These are phyloP conservation scores for Acanthamoeba lenticulata DNA, from an alignment of 208 protist species.

Conservation along the genomic window DNA sequence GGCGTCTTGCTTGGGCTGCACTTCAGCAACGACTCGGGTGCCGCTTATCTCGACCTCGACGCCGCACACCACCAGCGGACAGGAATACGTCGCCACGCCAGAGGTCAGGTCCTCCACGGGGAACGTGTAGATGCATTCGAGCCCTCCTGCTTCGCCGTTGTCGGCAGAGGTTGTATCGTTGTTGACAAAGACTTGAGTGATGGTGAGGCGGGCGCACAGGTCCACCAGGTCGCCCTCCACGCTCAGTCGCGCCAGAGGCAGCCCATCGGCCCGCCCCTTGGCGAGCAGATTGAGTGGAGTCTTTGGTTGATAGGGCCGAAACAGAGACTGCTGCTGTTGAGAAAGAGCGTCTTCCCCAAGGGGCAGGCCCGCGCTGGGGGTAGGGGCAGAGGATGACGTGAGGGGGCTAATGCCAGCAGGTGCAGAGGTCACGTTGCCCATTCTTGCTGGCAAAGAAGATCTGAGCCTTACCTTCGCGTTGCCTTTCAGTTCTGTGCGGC, in stretches of 20 bases:
- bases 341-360: not conserved
- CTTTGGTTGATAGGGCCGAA: not conserved
- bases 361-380: not conserved
- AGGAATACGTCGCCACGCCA: not conserved
- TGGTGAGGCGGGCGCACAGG: not conserved
- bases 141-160: not conserved
- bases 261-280: not conserved
- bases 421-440: not conserved
- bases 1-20: not conserved
- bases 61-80: not conserved
- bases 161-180: not conserved
- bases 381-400: not conserved
- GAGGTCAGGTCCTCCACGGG: not conserved
- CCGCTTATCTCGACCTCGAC: not conserved
- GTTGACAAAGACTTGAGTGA: not conserved
- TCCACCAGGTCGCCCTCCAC: not conserved
- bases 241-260: not conserved
- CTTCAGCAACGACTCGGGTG: not conserved
- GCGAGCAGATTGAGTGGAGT: not conserved
- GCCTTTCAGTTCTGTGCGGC: too few species aligned
- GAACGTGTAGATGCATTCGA: not conserved
- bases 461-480: too few species aligned
- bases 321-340: not conserved
- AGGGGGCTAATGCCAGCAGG: not conserved
- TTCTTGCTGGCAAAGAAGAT: too few species aligned